Evolutionary conservation across 2,329 filamentous ascomycete species (phyloP), one percentile per base, ranked within the genome.

Genomic region (Tetracladium maxilliforme): DNA sequence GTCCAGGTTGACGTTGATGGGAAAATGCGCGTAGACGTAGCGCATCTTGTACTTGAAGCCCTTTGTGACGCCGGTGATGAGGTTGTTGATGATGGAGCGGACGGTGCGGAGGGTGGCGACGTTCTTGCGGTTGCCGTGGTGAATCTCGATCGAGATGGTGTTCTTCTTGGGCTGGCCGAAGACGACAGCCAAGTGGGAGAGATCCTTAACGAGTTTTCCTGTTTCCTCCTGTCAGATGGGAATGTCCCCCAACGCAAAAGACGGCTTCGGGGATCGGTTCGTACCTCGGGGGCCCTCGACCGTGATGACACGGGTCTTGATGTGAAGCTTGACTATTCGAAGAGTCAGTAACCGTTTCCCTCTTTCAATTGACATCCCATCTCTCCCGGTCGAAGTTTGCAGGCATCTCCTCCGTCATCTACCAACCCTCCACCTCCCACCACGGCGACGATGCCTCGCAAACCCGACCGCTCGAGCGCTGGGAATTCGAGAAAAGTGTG

Each of bases 21-120:
- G 90, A 58, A 98, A 98, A 78, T 98, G 90, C 58, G 90, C 90
- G 61, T 98, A 98, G 63, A 98, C 90, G 70, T 98, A 98, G 53
- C 92, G 83, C 87, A 98, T 95, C 82, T 98, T 98, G 80, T 98
- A 98, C 70, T 92, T 92, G 82, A 79, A 98, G 46, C 90, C 90
- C 71, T 87, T 92, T 58, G 90, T 98, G 44, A 98, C 90, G 61
- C 90, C 90, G 49, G 86, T 76, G 61, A 98, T 81, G 65, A 98
- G 59, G 79, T 98, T 98, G 74, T 92, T 82, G 72, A 98, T 92
- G 63, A 95, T 62, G 42, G 87, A 87, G 54, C 84, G 83, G 66
- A 98, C 90, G 51, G 90, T 98, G 51, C 90, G 84, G 61, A 98
- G 84, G 45, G 87, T 82, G 52, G 90, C 90, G 54, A 98, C 80